Conservation (phyloP, 2,329 filamentous ascomycete species). For the Ophiostoma sp. region DNA sequence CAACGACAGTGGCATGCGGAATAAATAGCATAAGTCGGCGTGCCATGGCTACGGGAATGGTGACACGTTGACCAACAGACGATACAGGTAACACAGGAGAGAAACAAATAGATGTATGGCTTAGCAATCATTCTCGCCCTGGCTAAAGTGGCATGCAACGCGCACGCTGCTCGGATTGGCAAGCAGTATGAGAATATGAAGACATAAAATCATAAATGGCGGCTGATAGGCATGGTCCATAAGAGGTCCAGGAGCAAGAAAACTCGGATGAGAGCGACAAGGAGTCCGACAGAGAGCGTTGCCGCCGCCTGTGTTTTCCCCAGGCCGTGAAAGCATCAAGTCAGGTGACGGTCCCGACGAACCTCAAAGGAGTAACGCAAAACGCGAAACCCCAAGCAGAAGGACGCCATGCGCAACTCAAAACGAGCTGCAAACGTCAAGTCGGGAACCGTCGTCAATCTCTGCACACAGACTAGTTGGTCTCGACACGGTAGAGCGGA, state of each 20-base stretch:
- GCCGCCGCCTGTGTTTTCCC: not conserved
- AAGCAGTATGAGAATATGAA: constrained; percentile 11
- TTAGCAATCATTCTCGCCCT: constrained; percentile 13
- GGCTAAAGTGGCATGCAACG: constrained; percentile 8
- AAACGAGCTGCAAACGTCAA: constrained; percentile 14
- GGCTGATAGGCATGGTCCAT: not conserved
- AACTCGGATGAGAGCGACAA: constrained; percentile 15
- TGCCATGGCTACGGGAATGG: not conserved
- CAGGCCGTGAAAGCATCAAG: constrained; percentile 12
- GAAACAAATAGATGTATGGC: constrained; percentile 11
- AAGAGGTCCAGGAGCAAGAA: constrained; percentile 11
- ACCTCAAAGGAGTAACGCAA: constrained; percentile 7
- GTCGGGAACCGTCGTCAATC: constrained; percentile 44
- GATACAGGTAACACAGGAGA: not conserved
- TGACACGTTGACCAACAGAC: not conserved
- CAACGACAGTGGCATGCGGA: not conserved
- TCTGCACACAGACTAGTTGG: constrained; percentile 97
- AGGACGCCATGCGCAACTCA: constrained; percentile 14
- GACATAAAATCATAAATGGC: not conserved
- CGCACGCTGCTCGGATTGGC: constrained; percentile 2
- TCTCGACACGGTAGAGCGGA: constrained; percentile 68
- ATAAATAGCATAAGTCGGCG: not conserved
- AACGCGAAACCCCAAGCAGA: constrained; percentile 13
- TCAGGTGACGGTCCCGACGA: constrained; percentile 5
- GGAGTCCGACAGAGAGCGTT: not conserved